phyloP scores from a whole-genome alignment of 2,329 filamentous ascomycete genomes.

The Fusarium duplospermum region DNA sequence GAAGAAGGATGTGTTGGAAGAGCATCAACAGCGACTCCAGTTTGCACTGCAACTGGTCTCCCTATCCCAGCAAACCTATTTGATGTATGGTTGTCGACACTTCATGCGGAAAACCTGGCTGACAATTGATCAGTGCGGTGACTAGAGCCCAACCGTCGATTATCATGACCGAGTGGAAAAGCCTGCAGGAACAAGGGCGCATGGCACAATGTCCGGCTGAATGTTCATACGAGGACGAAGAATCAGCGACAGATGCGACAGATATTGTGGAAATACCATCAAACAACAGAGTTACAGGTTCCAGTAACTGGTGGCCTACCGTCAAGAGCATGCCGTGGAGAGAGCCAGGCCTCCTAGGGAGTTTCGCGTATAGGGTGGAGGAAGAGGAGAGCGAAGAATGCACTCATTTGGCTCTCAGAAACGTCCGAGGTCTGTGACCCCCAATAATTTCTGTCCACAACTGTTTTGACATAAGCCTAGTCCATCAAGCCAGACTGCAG shows the following conservation, averaged over 20 bases:
- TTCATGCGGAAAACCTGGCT: background rate
- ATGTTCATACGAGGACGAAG: background rate
- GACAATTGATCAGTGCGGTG: background rate
- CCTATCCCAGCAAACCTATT: conserved; percentile 23
- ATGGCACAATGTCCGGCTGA: background rate
- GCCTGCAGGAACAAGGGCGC: background rate
- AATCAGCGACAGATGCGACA: background rate
- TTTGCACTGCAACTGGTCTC: conserved; percentile 9
- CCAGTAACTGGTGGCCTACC: background rate
- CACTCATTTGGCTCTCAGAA: background rate
- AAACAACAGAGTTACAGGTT: rapidly evolving
- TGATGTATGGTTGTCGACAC: background rate
- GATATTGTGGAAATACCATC: background rate
- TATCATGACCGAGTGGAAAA: conserved; percentile 5
- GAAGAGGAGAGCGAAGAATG: background rate
- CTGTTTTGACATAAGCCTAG: background rate
- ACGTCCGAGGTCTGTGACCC: background rate
- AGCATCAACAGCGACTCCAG: conserved; percentile 9
- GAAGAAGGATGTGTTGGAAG: conserved; percentile 11
- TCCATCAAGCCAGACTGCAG: background rate
- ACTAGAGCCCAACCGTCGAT: conserved; percentile 6
- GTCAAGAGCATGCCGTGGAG: background rate
- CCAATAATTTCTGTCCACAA: rapidly evolving
- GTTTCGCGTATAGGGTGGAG: background rate
- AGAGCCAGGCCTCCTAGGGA: background rate